Evolutionary conservation across 2,329 filamentous ascomycete genomes (phyloP).

Genomic region (Pseudogymnoascus sp.): DNA sequence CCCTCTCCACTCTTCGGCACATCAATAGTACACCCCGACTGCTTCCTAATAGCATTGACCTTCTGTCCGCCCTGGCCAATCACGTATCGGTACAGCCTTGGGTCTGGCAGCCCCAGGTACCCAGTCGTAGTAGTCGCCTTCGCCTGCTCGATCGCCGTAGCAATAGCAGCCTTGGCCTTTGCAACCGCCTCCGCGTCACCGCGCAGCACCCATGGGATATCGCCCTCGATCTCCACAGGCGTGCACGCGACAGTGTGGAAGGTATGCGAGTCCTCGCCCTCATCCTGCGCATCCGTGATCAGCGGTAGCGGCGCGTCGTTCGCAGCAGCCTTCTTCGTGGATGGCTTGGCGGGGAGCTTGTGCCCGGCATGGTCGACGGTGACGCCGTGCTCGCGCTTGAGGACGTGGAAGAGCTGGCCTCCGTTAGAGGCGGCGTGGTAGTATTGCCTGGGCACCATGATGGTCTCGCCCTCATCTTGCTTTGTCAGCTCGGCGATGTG

Average conservation of each 20-base stretch:
- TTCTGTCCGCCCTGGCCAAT: conserved; percentile 84
- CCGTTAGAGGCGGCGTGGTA: conserved; percentile 85
- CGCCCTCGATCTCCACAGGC: conserved; percentile 42
- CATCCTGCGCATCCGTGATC: conserved; percentile 78
- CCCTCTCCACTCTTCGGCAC: conserved; percentile 74
- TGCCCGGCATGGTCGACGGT: conserved; percentile 87
- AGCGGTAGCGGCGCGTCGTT: conserved; percentile 68
- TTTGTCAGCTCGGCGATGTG: conserved; percentile 76
- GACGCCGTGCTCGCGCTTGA: conserved; percentile 79
- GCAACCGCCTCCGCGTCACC: conserved; percentile 71
- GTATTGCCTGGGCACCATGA: conserved; percentile 73
- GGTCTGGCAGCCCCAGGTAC: conserved; percentile 84
- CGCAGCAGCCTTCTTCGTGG: conserved; percentile 43
- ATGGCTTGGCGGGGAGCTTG: conserved; percentile 62
- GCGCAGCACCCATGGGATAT: conserved; percentile 84
- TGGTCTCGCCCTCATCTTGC: conserved; percentile 78
- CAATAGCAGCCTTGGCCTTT: conserved; percentile 71
- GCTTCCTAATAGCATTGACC: conserved; percentile 86
- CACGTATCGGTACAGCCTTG: conserved; percentile 80
- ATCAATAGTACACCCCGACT: conserved; percentile 89
- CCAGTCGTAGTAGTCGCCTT: conserved; percentile 66
- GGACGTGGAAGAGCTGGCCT: conserved; percentile 85
- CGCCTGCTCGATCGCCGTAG: conserved; percentile 65
- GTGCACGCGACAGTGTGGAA: conserved; percentile 73
- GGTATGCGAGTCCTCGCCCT: conserved; percentile 61